Conservation (phyloP, 1,284 basidiomycete genomes). For the Mrakiaceae sp. region DNA sequence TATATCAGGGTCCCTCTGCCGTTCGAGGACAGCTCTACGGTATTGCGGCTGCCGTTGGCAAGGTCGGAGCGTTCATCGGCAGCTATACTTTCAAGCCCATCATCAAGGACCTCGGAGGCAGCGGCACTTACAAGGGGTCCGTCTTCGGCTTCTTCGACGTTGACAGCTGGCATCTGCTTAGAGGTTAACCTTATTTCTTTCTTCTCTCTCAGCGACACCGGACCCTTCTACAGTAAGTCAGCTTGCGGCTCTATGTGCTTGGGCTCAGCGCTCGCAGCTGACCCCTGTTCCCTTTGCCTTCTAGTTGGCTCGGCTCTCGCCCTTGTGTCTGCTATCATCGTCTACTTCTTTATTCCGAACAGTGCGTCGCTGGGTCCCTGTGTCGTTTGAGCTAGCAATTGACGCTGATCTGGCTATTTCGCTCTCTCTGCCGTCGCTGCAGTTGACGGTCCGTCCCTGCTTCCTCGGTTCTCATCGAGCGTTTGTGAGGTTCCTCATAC, state of each 20-base stretch:
- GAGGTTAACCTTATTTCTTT: neutral
- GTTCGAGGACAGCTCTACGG: conserved; percentile 79
- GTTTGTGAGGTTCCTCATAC: no score
- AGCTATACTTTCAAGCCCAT: conserved; percentile 62
- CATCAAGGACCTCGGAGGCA: conserved; percentile 36
- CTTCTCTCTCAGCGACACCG: conserved; percentile 22
- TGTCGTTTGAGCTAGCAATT: neutral
- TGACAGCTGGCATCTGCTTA: neutral
- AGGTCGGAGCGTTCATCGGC: conserved; percentile 74
- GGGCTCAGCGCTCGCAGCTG: neutral
- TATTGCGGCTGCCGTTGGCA: conserved; percentile 77
- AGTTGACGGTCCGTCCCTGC: no score
- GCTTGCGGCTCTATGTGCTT: neutral
- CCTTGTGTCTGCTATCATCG: conserved; percentile 60
- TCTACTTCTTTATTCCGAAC: conserved; percentile 62
- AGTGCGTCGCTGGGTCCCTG: conserved; percentile 44
- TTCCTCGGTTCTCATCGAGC: no score
- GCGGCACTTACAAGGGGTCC: conserved; percentile 17
- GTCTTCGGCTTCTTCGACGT: neutral
- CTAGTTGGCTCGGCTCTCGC: conserved; percentile 49
- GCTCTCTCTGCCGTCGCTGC: neutral
- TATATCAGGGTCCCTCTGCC: conserved; percentile 49
- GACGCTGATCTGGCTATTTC: neutral
- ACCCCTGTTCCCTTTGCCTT: neutral
- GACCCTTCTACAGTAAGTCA: neutral